These are phyloP conservation scores for Xerocomus minutiporus DNA, from an alignment of 1,284 basidiomycete species.

Conservation along the genomic window DNA sequence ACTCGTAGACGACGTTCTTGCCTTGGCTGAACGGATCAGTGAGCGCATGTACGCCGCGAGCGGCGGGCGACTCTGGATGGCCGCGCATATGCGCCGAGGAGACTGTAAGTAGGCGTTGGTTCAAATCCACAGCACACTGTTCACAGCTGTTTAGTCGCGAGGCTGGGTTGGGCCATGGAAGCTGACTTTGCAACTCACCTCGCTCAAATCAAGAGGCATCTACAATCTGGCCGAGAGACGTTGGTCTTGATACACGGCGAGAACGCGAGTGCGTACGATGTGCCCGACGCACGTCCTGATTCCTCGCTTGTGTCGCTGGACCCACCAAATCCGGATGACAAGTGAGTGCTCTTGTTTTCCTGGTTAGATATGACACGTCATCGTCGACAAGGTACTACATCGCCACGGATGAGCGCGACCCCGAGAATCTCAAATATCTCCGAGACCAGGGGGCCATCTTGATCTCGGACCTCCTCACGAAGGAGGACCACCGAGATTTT, in stretches of 20 bases:
- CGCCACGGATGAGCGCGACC: slow-evolving; percentile 10
- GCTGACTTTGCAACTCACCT: slow-evolving; percentile 33
- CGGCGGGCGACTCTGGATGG: no score
- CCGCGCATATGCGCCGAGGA: slow-evolving; percentile 42
- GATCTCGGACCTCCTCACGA: slow-evolving; percentile 38
- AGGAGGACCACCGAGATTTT: slow-evolving; percentile 33
- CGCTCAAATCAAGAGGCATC: slow-evolving; percentile 33
- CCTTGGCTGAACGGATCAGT: slow-evolving; percentile 10
- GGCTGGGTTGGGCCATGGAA: slow-evolving; percentile 36
- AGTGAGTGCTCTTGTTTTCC: slow-evolving; percentile 23
- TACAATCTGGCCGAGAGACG: slow-evolving; percentile 30
- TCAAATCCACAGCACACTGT: not conserved
- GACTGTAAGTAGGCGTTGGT: slow-evolving; percentile 34
- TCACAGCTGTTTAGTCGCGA: slow-evolving; percentile 19
- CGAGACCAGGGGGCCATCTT: slow-evolving; percentile 30
- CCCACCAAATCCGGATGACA: slow-evolving; percentile 3
- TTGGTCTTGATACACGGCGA: slow-evolving; percentile 24
- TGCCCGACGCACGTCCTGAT: slow-evolving; percentile 18
- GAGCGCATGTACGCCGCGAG: slow-evolving; percentile 27
- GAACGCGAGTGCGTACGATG: slow-evolving; percentile 21
- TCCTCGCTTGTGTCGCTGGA: no score
- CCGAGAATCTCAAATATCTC: slow-evolving; percentile 33
- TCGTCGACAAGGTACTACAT: slow-evolving; percentile 32
- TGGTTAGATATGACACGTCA: not conserved
- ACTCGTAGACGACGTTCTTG: no score